These are phyloP conservation scores for Epicoccum sorghinum DNA, from an alignment of 2,329 filamentous ascomycete genomes.

Conservation along the genomic window DNA sequence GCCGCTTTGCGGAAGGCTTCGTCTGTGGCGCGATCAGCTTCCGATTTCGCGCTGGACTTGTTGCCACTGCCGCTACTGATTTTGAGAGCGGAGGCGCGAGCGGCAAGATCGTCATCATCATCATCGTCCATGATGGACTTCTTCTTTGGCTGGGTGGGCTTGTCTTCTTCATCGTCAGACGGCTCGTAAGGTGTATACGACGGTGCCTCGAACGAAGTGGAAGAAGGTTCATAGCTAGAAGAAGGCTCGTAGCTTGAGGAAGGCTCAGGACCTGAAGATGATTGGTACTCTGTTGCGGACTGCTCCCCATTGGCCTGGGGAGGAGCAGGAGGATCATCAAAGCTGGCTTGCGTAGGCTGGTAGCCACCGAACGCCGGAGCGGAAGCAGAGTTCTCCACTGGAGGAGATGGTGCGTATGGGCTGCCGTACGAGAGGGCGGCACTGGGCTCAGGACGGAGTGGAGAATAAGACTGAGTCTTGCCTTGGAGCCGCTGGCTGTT, in stretches of 20 bases:
- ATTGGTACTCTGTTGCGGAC: constrained; percentile 29
- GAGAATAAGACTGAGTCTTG: constrained; percentile 42
- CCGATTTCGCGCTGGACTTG: constrained; percentile 60
- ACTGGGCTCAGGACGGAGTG: constrained; percentile 36
- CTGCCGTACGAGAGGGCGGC: constrained; percentile 34
- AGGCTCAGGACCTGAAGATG: constrained; percentile 35
- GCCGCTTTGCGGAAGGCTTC: constrained; percentile 86
- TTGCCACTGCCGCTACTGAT: constrained; percentile 20
- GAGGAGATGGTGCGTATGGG: constrained; percentile 40
- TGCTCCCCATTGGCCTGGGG: constrained; percentile 13
- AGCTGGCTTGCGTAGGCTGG: constrained; percentile 34
- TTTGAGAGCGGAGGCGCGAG: constrained; percentile 59
- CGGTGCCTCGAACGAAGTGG: constrained; percentile 31
- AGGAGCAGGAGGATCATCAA: constrained; percentile 24
- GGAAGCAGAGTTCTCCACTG: constrained; percentile 26
- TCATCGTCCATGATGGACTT: constrained; percentile 84
- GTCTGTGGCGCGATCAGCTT: constrained; percentile 74
- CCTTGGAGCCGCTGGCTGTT: constrained; percentile 28
- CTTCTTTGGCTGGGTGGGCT: constrained; percentile 60
- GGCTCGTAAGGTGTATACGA: constrained; percentile 57
- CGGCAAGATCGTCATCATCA: constrained; percentile 70
- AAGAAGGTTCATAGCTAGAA: constrained; percentile 28
- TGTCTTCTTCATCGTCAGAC: constrained; percentile 54
- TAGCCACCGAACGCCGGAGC: constrained; percentile 35
- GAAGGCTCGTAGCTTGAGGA: constrained; percentile 24